Conservation (phyloP, 768 basidiomycete genomes). For the Boletus insuetus region DNA sequence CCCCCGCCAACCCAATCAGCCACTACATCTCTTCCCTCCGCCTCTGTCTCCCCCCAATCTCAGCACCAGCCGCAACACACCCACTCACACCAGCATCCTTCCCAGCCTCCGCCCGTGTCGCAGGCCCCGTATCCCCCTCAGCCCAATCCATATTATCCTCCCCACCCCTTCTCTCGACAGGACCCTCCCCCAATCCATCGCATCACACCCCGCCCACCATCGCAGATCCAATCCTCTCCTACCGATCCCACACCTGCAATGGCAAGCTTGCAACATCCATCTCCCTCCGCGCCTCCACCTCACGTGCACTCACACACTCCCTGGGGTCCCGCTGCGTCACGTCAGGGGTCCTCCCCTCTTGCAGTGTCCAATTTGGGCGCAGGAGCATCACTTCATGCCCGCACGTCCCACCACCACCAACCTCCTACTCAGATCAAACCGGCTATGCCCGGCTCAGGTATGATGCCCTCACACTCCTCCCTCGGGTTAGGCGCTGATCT, state of each 20-base stretch:
- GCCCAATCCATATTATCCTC: conserved; percentile 18
- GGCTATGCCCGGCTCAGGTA: conserved; percentile 34
- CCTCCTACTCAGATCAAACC: conserved; percentile 29
- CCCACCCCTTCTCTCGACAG: conserved; percentile 15
- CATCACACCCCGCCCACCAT: conserved; percentile 33
- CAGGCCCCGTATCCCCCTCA: conserved; percentile 24
- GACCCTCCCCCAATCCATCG: conserved; percentile 25
- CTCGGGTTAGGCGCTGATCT: conserved; percentile 1
- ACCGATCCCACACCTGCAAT: conserved; percentile 31
- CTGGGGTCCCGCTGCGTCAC: conserved; percentile 30
- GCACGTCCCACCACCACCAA: conserved; percentile 29
- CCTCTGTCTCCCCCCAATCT: conserved; percentile 32
- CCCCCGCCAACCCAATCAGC: conserved; percentile 28
- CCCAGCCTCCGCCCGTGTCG: conserved; percentile 15
- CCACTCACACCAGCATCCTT: conserved; percentile 14
- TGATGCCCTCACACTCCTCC: background rate
- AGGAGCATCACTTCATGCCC: conserved; percentile 23
- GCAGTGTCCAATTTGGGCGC: conserved; percentile 25
- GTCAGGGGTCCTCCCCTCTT: conserved; percentile 34
- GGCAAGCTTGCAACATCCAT: conserved; percentile 33
- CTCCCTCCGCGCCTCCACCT: conserved; percentile 27
- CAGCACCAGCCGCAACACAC: conserved; percentile 31
- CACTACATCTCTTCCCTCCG: conserved; percentile 22
- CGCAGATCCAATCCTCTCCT: conserved; percentile 27
- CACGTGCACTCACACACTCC: conserved; percentile 31